Base-by-base conservation (phyloP, 164 flowering plant genomes). In the Vitis rupestris region DNA sequence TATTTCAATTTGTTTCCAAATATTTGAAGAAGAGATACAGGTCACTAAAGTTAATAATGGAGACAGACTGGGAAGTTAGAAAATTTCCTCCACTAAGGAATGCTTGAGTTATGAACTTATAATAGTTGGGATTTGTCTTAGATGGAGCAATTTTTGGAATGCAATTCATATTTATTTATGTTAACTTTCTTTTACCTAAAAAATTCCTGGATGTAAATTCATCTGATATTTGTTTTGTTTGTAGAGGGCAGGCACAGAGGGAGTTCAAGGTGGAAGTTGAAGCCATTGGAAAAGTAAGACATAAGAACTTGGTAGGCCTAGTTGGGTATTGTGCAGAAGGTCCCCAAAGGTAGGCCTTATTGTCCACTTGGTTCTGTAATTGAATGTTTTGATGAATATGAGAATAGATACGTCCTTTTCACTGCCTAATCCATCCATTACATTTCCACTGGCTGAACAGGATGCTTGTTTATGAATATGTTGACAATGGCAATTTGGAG, bases 181-280 rank as follows among this genome's bases (percentile, higher is more conserved):
- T 30, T 8, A 19, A n/a, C 66, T 17, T 9, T 55, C 49, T 48
- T 16, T 29, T 30, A 12, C 4, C 54, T 55, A 31, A 9, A 27
- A 11, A 17, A 3, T 12, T 17, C 6, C 16, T 50, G 4, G 12
- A 10, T 29, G 53, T 30, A 56, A 53, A 17, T 58, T 66, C 19
- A 70, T 10, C 48, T 30, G 51, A 11, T 65, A n/a, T 61, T 58
- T 19, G 29, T 52, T 9, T 71, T 66, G 23, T 65, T 56, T 61
- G 66, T 69, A 92, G 98, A 83, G 97, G 98, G 47, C 98, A 93
- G 73, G 98, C 98, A 17, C 95, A 91, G 80, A 86, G 80, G 80
- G 98, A 93, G 77, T 93, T 93, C 80, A 86, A 80, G 79, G 92
- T 91, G 65, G 98, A 93, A 82, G 97, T 93, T 59, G 98, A 93